phyloP scores from a whole-genome alignment of 148 eudicot species.

The Hydrangea macrophylla region DNA sequence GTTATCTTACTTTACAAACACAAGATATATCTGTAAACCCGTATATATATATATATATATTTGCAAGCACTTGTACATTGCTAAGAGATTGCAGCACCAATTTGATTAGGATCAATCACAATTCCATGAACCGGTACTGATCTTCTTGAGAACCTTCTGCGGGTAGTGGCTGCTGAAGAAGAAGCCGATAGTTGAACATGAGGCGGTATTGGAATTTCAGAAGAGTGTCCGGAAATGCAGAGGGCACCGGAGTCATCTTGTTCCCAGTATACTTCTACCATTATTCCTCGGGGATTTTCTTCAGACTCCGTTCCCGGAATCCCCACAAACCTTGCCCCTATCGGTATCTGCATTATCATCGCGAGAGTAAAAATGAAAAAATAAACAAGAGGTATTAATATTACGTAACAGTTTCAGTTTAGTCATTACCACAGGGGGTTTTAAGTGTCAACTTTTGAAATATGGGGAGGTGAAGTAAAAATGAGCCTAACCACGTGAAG shows the following conservation, averaged over 20 bases:
- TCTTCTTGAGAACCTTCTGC: slow-evolving; percentile 17
- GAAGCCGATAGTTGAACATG: slow-evolving; percentile 34
- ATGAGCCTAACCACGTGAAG: too few relatives aligned
- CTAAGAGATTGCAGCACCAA: slow-evolving; percentile 8
- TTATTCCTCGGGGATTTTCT: slow-evolving; percentile 57
- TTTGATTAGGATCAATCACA: slow-evolving; percentile 57
- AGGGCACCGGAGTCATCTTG: slow-evolving; percentile 77
- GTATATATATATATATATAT: too few relatives aligned
- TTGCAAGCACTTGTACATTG: neutral
- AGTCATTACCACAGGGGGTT: too few relatives aligned
- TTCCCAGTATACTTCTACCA: slow-evolving; percentile 82
- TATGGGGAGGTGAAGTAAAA: too few relatives aligned
- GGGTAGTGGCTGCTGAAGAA: slow-evolving; percentile 20
- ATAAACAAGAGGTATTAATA: too few relatives aligned
- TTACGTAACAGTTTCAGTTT: too few relatives aligned
- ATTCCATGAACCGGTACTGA: slow-evolving; percentile 32
- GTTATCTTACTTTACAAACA: too few relatives aligned
- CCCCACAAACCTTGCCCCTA: slow-evolving; percentile 62
- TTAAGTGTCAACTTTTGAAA: too few relatives aligned
- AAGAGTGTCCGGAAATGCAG: slow-evolving; percentile 68
- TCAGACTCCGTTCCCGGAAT: slow-evolving; percentile 67
- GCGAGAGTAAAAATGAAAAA: neutral
- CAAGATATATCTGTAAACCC: too few relatives aligned
- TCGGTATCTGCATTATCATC: slow-evolving; percentile 50
- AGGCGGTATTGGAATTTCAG: slow-evolving; percentile 54